Base-by-base conservation (phyloP, 2,329 filamentous ascomycete genomes). In the Cladorrhinum sp. region DNA sequence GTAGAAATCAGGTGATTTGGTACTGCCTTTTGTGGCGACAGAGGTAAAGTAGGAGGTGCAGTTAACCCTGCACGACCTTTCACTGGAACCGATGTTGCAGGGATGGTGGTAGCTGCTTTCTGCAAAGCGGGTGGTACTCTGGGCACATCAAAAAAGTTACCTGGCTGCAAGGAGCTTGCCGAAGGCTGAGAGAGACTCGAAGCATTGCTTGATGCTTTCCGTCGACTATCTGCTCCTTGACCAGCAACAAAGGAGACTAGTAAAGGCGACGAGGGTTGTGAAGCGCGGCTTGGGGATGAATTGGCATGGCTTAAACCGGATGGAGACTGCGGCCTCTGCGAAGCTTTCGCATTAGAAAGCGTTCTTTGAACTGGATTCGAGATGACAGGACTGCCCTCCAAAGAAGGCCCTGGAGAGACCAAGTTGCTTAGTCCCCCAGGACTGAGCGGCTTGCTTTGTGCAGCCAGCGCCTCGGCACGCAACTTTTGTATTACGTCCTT, bases 401-500 rank as follows among this genome's bases (percentile, higher is more conserved):
- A 76, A 1, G 85, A 85, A 5, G 88, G 85, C 1, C 82, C 85
- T 0, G 90, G 85, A 1, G 89, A 90, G 3, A 78, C 76, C 49
- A 77, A 70, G 54, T 68, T 77, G 32, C 71, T 74, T 36, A 72
- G 64, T 8, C 75, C 75, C 55, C 78, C 76, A 1, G 81, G 78
- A 60, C 78, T 83, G 29, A 75, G 69, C 3, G 77, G 75, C 69
- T 87, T 87, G 69, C 74, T 84, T 66, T 87, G 85, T 1, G 80
- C 76, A 2, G 85, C 92, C 77, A 97, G 82, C 2, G 95, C 93
- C 74, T 98, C 93, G 22, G 93, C 92, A 10, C 93, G 88, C 60
- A 99, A 80, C 73, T 98, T 98, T 69, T 98, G 93, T 29, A 99
- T 96, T 27, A 98, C 92, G 69, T 99, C 95, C 73, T 99, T 99